Evolutionary conservation across 78 protist species (phyloP).

Genomic region (Dictyostelium intermedium): DNA sequence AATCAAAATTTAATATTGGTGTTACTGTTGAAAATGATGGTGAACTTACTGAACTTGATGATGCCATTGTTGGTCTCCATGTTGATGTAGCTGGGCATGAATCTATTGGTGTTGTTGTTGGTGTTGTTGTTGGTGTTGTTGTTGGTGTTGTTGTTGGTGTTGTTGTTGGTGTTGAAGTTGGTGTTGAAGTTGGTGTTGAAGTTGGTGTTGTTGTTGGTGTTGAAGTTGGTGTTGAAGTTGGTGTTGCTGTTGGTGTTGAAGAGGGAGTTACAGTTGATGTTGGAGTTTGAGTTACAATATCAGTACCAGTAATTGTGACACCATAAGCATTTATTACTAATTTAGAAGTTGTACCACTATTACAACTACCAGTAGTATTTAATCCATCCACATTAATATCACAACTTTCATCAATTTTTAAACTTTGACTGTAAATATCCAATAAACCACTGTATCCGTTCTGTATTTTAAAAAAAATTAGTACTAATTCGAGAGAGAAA

Average conservation of each 20-base stretch:
- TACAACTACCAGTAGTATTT: slow-evolving; percentile 6
- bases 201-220: slow-evolving; percentile 15
- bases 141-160: neutral
- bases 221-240: neutral
- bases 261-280: neutral
- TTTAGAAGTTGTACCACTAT: neutral
- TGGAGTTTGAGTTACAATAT: neutral
- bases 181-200: neutral
- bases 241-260: neutral
- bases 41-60: neutral
- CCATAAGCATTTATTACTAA: neutral
- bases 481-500: too few relatives aligned
- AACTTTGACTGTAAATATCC: neutral
- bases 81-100: slow-evolving; percentile 28
- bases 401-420: neutral
- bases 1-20: neutral
- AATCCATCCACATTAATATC: neutral
- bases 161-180: neutral
- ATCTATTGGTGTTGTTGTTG: neutral
- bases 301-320: neutral
- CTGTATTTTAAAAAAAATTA: neutral
- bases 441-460: neutral
- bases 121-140: neutral
- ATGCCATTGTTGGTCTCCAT: slow-evolving; percentile 48
- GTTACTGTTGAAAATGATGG: neutral